Evolutionary conservation across 768 basidiomycete genomes (phyloP), one percentile per base, ranked within the genome.

Genomic region (Gloeopeniophorella convolvens): DNA sequence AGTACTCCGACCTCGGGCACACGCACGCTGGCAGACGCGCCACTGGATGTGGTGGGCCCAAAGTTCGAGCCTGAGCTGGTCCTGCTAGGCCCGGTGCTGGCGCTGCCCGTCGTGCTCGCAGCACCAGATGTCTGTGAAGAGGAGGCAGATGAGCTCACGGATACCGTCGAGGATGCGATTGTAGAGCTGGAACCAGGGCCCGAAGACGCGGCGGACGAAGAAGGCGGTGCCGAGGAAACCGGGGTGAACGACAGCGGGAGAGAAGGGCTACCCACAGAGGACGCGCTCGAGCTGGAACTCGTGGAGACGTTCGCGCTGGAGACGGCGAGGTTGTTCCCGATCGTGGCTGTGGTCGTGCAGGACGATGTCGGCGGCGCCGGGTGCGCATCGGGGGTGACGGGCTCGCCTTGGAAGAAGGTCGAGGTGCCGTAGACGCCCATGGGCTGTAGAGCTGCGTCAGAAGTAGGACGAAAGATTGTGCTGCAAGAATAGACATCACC

Each of bases 341-440:
- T 1, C 39, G 3, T 9, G 2, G 23, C 13, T 13, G 7, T 1
- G 13, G 21, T 6, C 9, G 3, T 23, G 23, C 13, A 40, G 39
- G 72, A 66, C 15, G 79, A 84, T 2, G 82, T 80, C 5, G 77
- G 58, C 0, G 80, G 83, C 1, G 66, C 68, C 3, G 80, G 75
- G 59, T 83, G 79, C 2, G 80, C 69, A 6, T 70, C 33, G 13
- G 84, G 82, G 2, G 79, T 84, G 0, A 54, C 63, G 0, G 75
- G 71, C 27, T 79, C 65, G 31, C 81, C 81, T 70, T 89, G 86
- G 60, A 73, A 63, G 69, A 79, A 85, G 0, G 82, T 83, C 13
- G 81, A 85, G 15, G 69, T 64, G 30, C 78, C 79, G 59, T 85
- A 83, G 16, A 85, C 73, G 26, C 82, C 83, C 79, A 81, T 80